Evolutionary conservation across 768 basidiomycete species (phyloP).

Genomic region (Paxillus rubicundulus): DNA sequence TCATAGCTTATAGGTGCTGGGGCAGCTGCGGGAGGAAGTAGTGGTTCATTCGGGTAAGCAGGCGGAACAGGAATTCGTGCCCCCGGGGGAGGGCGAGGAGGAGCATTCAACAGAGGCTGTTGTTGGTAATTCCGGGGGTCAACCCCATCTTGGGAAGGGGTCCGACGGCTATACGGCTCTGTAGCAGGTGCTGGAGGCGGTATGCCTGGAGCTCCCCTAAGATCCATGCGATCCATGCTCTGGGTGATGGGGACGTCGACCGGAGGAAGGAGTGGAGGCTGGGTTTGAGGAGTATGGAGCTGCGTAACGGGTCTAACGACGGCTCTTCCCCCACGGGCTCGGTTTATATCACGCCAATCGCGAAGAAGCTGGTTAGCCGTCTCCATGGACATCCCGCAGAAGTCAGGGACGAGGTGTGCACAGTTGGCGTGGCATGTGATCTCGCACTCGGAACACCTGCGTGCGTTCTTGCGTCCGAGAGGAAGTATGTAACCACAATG

Average conservation of each 20-base stretch:
- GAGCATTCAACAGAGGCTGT: conserved; percentile 31
- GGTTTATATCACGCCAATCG: conserved; percentile 90
- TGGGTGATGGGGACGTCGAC: conserved; percentile 32
- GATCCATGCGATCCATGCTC: conserved; percentile 46
- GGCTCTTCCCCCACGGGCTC: conserved; percentile 50
- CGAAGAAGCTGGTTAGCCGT: conserved; percentile 91
- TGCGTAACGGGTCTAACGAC: conserved; percentile 37
- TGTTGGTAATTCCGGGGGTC: conserved; percentile 41
- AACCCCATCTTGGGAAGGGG: conserved; percentile 36
- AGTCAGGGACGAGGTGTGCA: conserved; percentile 97
- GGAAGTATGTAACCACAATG: conserved; percentile 99
- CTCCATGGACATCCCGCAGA: conserved; percentile 99
- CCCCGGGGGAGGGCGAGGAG: conserved; percentile 37
- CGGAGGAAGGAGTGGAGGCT: conserved; percentile 33
- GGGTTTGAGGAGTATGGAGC: conserved; percentile 29
- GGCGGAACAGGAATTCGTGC: conserved; percentile 37
- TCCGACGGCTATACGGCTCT: conserved; percentile 24
- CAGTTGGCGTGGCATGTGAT: conserved; percentile 98
- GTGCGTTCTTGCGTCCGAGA: conserved; percentile 93
- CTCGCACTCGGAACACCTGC: conserved; percentile 93
- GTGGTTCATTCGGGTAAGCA: conserved; percentile 33
- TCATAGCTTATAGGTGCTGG: conserved; percentile 23
- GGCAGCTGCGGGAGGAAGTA: conserved; percentile 23
- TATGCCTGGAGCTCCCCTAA: conserved; percentile 40
- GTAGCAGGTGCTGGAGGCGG: conserved; percentile 19